These are phyloP conservation scores for Cryptococcus sp. DNA, from an alignment of 1,284 basidiomycete genomes.

Conservation along the genomic window DNA sequence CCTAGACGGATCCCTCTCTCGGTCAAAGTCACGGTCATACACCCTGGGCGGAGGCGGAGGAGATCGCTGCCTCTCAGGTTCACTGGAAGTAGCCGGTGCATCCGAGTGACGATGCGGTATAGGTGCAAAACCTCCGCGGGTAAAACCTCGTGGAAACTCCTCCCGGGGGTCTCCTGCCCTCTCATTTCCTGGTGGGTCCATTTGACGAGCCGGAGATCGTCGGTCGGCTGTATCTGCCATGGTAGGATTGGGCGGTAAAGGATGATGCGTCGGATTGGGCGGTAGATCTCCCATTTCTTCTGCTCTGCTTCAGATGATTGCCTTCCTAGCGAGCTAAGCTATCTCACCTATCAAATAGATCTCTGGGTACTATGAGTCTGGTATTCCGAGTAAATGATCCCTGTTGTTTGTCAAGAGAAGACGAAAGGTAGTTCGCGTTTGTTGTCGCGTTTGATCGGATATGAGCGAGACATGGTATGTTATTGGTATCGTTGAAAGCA, in stretches of 20 bases:
- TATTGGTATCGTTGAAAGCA: background rate
- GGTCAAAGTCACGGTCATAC: constrained; percentile 6
- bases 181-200: background rate
- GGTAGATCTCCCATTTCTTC: constrained; percentile 1
- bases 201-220: constrained; percentile 2
- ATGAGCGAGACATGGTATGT: background rate
- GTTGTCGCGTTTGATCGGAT: no score
- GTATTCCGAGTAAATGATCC: no score
- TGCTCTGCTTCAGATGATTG: no score
- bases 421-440: background rate
- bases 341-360: no score
- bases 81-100: constrained; percentile 4
- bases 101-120: constrained; percentile 31
- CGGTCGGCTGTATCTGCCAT: constrained; percentile 5
- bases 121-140: constrained; percentile 30
- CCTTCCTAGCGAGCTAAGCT: no score
- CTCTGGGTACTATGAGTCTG: no score
- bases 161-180: constrained; percentile 1
- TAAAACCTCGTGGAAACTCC: constrained; percentile 18
- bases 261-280: constrained; percentile 8
- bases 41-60: background rate
- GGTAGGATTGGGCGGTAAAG: constrained; percentile 3
- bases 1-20: constrained; percentile 6
- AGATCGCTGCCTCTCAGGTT: constrained; percentile 9
- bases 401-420: background rate